Conservation (phyloP, 768 basidiomycete genomes). For the Psilocybe tampanensis region DNA sequence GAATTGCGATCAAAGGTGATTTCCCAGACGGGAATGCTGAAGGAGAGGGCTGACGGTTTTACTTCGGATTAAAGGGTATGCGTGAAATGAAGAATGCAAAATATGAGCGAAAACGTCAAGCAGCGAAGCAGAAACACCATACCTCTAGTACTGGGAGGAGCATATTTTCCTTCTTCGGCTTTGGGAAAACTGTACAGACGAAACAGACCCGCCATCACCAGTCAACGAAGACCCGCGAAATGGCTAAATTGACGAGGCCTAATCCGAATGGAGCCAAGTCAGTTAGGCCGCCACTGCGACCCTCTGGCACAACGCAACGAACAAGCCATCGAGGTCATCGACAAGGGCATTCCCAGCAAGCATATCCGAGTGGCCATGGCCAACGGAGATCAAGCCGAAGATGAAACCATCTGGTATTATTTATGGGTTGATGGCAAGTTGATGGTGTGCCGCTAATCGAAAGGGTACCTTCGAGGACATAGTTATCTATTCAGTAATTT, state of each 20-base stretch:
- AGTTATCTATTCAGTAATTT: neutral
- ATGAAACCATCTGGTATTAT: conserved; percentile 3
- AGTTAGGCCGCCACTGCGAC: conserved; percentile 13
- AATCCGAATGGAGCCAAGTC: neutral
- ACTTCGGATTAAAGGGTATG: conserved; percentile 49
- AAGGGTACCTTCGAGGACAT: neutral
- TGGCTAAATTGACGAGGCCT: neutral
- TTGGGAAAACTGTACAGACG: conserved; percentile 10
- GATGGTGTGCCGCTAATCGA: neutral
- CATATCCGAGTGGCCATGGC: neutral
- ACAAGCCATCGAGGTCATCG: conserved; percentile 13
- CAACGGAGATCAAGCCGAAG: conserved; percentile 17
- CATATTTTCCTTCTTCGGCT: conserved; percentile 26
- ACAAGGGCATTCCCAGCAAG: conserved; percentile 14
- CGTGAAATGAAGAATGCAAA: conserved; percentile 67
- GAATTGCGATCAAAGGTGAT: conserved; percentile 49
- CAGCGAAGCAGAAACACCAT: conserved; percentile 19
- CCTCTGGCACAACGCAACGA: conserved; percentile 12
- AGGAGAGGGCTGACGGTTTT: conserved; percentile 1
- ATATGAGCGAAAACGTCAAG: conserved; percentile 24
- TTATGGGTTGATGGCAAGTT: neutral
- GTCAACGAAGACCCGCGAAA: neutral
- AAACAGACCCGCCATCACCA: neutral
- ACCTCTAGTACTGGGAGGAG: conserved; percentile 16
- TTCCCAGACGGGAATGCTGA: neutral